A percentile compares a stretch with the other conserved stretches of the same genome.
phyloP scores from a whole-genome alignment of 169 alveolate genomes.

The Plasmodium vinckei region DNA sequence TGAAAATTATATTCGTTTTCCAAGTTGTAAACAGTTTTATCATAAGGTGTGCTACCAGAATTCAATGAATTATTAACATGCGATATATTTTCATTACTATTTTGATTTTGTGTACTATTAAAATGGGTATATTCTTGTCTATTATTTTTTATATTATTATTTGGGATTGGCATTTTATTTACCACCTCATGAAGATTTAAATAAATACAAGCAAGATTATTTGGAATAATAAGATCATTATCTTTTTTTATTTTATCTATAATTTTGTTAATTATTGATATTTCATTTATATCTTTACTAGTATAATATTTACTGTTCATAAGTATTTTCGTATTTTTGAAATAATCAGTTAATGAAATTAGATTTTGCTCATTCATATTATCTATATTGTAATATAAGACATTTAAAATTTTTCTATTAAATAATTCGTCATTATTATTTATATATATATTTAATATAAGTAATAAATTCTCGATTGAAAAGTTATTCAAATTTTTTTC shows the following conservation, averaged over 20 bases:
- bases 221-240: conserved; percentile 48
- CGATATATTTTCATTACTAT: not conserved
- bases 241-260: conserved; percentile 31
- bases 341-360: conserved; percentile 33
- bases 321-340: conserved; percentile 15
- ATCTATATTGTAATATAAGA: conserved; percentile 24
- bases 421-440: conserved; percentile 23
- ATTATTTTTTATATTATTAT: not conserved
- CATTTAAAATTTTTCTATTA: conserved; percentile 5
- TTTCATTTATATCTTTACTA: conserved; percentile 1
- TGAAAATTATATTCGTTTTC: not conserved
- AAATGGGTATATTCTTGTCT: not conserved
- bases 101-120: not conserved
- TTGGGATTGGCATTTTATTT: not conserved
- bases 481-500: conserved; percentile 33
- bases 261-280: conserved; percentile 42
- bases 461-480: conserved; percentile 30
- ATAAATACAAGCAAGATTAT: conserved; percentile 43
- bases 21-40: not conserved
- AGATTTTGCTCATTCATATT: conserved; percentile 56
- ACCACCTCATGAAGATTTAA: conserved; percentile 30
- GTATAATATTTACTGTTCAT: not conserved
- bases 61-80: not conserved
- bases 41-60: not conserved
- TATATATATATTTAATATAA: conserved; percentile 34